phyloP scores from a whole-genome alignment of 2,329 filamentous ascomycete species.

The Nemania sp. region DNA sequence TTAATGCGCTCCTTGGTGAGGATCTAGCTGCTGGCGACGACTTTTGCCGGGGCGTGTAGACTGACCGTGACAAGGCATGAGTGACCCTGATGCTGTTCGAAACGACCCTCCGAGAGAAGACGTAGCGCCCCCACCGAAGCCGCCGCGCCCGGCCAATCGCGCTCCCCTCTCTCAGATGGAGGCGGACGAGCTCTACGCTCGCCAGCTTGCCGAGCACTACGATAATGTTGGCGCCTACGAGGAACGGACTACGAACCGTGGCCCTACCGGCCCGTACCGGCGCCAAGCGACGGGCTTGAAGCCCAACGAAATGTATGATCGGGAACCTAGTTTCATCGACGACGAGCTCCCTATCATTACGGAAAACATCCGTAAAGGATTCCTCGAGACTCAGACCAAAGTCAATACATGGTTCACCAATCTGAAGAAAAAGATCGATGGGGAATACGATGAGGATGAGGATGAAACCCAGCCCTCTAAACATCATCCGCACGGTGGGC shows the following conservation, averaged over 20 bases:
- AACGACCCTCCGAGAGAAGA: conserved; percentile 62
- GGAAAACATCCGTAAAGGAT: conserved; percentile 92
- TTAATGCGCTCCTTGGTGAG: conserved; percentile 88
- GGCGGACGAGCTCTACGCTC: conserved; percentile 87
- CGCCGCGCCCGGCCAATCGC: conserved; percentile 71
- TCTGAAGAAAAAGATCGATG: conserved; percentile 91
- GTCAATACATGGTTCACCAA: conserved; percentile 92
- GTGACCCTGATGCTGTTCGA: conserved; percentile 71
- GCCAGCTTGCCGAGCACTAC: conserved; percentile 91
- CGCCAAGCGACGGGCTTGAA: conserved; percentile 57
- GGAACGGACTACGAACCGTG: conserved; percentile 56
- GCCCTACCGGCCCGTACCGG: conserved; percentile 41
- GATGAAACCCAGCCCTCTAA: conserved; percentile 51
- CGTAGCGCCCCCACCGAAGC: conserved; percentile 70
- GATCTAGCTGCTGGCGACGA: not conserved
- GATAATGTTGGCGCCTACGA: conserved; percentile 66
- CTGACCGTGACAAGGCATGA: conserved; percentile 64
- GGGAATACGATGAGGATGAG: conserved; percentile 77
- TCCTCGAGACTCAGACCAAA: conserved; percentile 88
- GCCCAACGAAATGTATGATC: conserved; percentile 64
- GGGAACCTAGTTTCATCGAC: conserved; percentile 90
- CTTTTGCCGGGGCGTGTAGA: conserved; percentile 11
- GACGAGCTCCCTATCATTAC: conserved; percentile 93
- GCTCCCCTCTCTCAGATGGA: conserved; percentile 79
- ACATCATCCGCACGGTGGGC: conserved; percentile 30